These are phyloP conservation scores for Solanum arcanum DNA, from an alignment of 257 asterid species.

Conservation along the genomic window DNA sequence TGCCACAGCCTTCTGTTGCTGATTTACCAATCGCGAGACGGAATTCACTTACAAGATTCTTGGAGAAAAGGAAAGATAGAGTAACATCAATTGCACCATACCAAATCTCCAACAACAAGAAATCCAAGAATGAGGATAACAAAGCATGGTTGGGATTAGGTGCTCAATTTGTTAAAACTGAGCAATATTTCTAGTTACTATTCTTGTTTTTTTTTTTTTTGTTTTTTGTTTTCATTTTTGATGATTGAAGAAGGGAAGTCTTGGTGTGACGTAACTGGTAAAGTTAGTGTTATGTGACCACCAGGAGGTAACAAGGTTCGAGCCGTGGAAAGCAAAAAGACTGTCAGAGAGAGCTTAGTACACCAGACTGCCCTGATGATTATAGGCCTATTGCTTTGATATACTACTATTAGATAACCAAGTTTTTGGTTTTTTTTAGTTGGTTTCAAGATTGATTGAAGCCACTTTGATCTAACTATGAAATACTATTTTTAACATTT, in stretches of 20 bases:
- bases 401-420: background rate
- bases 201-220: background rate
- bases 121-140: slow-evolving; percentile 4
- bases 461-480: background rate
- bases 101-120: slow-evolving; percentile 1
- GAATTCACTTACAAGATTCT: slow-evolving; percentile 46
- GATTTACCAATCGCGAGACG: slow-evolving; percentile 64
- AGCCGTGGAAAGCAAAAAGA: background rate
- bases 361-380: background rate
- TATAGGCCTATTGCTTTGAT: background rate
- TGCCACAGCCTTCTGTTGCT: slow-evolving; percentile 10
- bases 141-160: slow-evolving; percentile 50
- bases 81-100: slow-evolving; percentile 41
- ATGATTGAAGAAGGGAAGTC: background rate
- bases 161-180: slow-evolving; percentile 7
- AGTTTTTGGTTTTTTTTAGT: background rate
- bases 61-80: slow-evolving; percentile 62
- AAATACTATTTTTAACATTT: background rate
- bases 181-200: background rate
- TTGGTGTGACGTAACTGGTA: background rate
- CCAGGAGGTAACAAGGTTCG: background rate
- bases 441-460: background rate
- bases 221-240: background rate
- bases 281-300: background rate
- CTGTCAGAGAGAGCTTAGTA: background rate